Base-by-base conservation (phyloP, 495 filamentous ascomycete genomes). In the Eremomyces bilateralis region DNA sequence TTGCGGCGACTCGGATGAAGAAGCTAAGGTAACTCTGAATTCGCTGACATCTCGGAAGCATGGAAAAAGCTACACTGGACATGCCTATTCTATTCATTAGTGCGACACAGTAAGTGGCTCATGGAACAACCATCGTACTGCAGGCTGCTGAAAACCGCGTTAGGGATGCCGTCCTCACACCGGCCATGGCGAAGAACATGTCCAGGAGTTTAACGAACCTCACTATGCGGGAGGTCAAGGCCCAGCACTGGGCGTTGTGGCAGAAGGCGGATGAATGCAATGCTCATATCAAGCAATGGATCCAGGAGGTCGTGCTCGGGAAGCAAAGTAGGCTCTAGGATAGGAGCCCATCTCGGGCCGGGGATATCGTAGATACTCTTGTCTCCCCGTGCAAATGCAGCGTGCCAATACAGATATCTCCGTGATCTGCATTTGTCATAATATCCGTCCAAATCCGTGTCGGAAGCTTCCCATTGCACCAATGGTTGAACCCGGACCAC, bases 51-150 rank as follows among this genome's bases (percentile, higher is more conserved):
- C 20, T 3, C 31, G 8, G 15, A 31, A 46, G 45, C 45, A 44
- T 65, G 30, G 43, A 45, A 4, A 50, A 53, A 3, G 53, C 39
- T 34, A 63, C 47, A 19, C 65, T 91, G 40, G 58, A 65, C 13
- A 56, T 71, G 31, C 85, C 85, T 8, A 59, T 69, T 6, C 60
- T 94, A 40, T 76, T 83, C 45, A 62, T 97, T 33, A 61, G 64
- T 38, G 83, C 77, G 0, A 61, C 58, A n/a, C 61, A n/a, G n/a
- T n/a, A n/a, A n/a, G n/a, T n/a, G n/a, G n/a, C n/a, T n/a, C n/a
- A n/a, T n/a, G n/a, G n/a, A n/a, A n/a, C n/a, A n/a, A n/a, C n/a
- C n/a, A n/a, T n/a, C n/a, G n/a, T n/a, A n/a, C n/a, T n/a, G n/a
- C n/a, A n/a, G n/a, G n/a, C n/a, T n/a, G n/a, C n/a, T n/a, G n/a